Evolutionary conservation across 805 yeast species (phyloP).

Genomic region (Ogataea chonburiensis): DNA sequence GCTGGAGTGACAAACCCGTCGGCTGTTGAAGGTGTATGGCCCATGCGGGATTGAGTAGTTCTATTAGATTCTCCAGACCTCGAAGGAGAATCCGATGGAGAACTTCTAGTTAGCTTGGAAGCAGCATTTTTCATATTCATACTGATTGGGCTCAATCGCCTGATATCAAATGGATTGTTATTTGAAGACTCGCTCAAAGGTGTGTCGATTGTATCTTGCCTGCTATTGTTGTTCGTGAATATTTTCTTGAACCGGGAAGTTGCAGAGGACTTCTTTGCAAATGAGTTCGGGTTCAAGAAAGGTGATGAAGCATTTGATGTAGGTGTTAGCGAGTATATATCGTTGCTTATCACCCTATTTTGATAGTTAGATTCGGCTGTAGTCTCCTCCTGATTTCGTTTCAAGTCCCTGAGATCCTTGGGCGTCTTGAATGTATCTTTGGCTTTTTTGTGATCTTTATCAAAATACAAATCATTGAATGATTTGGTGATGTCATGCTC

Average conservation of each 20-base stretch:
- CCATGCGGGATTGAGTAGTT: constrained; percentile 1
- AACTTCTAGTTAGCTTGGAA: constrained; percentile 7
- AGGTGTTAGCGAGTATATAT: constrained; percentile 14
- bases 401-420: not conserved
- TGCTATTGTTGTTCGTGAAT: constrained; percentile 12
- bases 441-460: constrained; percentile 15
- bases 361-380: not conserved
- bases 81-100: constrained; percentile 24
- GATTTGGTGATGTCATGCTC: constrained; percentile 33
- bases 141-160: constrained; percentile 18
- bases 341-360: not conserved
- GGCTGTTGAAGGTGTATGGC: constrained; percentile 17
- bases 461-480: constrained; percentile 35
- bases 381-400: not conserved
- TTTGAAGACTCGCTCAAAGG: constrained; percentile 12
- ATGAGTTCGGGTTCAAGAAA: constrained; percentile 25
- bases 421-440: constrained; percentile 1
- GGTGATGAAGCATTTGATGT: constrained; percentile 25
- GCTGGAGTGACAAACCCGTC: constrained; percentile 46
- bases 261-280: constrained; percentile 20
- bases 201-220: constrained; percentile 3
- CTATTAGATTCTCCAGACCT: constrained; percentile 10
- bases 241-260: constrained; percentile 26
- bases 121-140: constrained; percentile 11
- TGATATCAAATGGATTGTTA: constrained; percentile 23